Base-by-base conservation (phyloP, 495 filamentous ascomycete species). In the Podospora didyma region DNA sequence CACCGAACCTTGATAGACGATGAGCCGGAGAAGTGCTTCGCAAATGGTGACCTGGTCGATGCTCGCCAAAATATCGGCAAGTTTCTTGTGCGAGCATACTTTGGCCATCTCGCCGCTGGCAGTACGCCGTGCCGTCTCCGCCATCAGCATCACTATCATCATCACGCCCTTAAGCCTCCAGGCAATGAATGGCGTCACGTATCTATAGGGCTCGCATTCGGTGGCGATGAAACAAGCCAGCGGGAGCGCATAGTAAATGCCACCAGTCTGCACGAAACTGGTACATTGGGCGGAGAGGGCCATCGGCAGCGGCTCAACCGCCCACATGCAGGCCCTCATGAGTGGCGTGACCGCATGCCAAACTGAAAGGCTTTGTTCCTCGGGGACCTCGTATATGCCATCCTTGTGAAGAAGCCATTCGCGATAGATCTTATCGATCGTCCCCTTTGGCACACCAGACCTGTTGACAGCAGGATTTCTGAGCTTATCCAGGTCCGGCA, bases 31-130 rank as follows among this genome's bases (percentile, higher is more conserved):
- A 12, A 77, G 39, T 10, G 57, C 58, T 48, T 79, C 71, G 59
- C 72, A 74, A 42, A 79, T 62, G n/a, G 68, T 73, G 11, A 68
- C 63, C 28, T 74, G 74, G 31, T 79, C 74, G 12, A 61, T 67
- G 26, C 58, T 62, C 2, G 53, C 53, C 22, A 77, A 34, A 2
- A 61, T 51, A 2, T 64, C 60, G 9, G 64, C 57, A 3, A 75
- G 44, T 20, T 56, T 56, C 49, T 70, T 58, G 31, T 59, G 53
- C 22, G 59, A 31, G 55, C 60, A 61, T 22, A 31, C 44, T 6
- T 57, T 52, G 2, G 63, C 55, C 9, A 65, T 41, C 7, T 53
- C 53, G 28, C 60, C 61, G 10, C 42, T 60, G 4, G 60, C 56
- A 1, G 69, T 56, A 7, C 63, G 37, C 23, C 59, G 58, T 0